Base-by-base conservation (phyloP, 163 green algal genomes). In the Scenedesmus sp. region DNA sequence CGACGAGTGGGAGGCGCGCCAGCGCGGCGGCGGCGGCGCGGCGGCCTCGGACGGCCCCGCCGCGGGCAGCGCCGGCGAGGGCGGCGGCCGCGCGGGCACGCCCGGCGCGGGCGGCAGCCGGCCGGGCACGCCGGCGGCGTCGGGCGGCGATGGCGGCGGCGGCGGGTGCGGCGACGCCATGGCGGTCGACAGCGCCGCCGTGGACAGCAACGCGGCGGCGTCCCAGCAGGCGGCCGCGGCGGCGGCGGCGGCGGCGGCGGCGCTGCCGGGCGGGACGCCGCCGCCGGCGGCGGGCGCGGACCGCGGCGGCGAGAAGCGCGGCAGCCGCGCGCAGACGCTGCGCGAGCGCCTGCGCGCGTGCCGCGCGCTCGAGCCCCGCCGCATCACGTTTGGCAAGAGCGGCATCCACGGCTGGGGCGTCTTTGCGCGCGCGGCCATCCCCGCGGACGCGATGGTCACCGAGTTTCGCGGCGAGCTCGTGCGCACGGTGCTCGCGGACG, bases 391-490 rank as follows among this genome's bases (percentile, higher is more conserved):
- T 78, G 93, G 94, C 78, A 98, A 98, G 90, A 57, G 58, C 18
- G 94, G 92, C 36, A 95, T 99, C 76, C 96, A 98, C 77, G 96
- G 96, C 4, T 99, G 96, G 96, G 96, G 96, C 56, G 78, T 99
- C 20, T 96, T 98, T 83, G 93, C 96, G 15, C 84, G 87, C 24
- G 62, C 70, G 58, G 70, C 87, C 63, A 92, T 98, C 60, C 62
- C 70, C n/a, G 88, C 95, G 86, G 96, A 97, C 78, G 86, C 84
- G 29, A 95, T 98, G 86, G 89, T 99, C 11, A 93, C 93, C 1
- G 95, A 99, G 89, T 99, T 98, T 83, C 85, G 89, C 10, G 96
- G 96, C 0, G 93, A 97, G 54, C 44, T 92, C 28, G 80, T 98
- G 63, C 84, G 92, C 1, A 81, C 85, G 14, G 73, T 85, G 0